phyloP scores from a whole-genome alignment of 2,329 filamentous ascomycete species.

The Chaetomiaceae sp. region DNA sequence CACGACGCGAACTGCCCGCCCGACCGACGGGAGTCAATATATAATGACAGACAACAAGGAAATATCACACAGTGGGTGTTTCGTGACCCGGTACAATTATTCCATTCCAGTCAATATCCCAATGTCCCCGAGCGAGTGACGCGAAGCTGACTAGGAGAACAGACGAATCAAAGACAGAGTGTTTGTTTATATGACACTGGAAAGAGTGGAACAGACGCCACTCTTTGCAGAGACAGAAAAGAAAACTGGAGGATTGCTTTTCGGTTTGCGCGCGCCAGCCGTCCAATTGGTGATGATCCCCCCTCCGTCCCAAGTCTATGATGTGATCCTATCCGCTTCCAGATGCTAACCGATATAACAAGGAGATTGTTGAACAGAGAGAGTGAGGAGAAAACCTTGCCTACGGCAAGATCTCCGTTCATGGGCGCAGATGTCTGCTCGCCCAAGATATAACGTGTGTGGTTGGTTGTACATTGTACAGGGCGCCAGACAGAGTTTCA shows the following conservation, averaged over 20 bases:
- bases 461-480: background rate
- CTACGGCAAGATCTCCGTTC: too few species aligned
- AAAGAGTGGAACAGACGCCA: background rate
- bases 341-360: conserved; percentile 14
- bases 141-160: background rate
- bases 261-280: conserved; percentile 12
- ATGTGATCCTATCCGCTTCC: conserved; percentile 9
- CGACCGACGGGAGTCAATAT: background rate
- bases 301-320: conserved; percentile 12
- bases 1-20: background rate
- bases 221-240: background rate
- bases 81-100: background rate
- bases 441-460: background rate
- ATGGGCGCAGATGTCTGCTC: background rate
- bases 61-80: conserved; percentile 1
- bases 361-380: too few species aligned
- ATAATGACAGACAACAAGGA: background rate
- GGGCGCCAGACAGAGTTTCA: background rate
- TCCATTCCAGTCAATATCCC: background rate
- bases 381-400: too few species aligned
- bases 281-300: conserved; percentile 1
- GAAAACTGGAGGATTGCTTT: background rate
- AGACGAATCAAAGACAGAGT: background rate
- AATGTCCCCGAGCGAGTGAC: background rate
- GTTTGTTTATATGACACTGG: background rate